These are phyloP conservation scores for Yarrowia deformans DNA, from an alignment of 805 yeast species.

Conservation along the genomic window DNA sequence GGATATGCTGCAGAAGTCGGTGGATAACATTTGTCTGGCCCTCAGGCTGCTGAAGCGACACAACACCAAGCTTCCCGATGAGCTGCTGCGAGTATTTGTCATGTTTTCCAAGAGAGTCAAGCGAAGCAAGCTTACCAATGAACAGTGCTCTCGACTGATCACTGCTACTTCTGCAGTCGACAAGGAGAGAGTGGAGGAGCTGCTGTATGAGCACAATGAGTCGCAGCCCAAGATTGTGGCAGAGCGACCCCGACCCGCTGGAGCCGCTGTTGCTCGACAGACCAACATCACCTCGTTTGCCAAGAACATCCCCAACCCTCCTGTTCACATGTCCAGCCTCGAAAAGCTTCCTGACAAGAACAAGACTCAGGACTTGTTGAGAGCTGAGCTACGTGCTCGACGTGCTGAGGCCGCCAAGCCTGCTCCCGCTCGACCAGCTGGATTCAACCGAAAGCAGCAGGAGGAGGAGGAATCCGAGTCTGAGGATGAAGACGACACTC, in stretches of 20 bases:
- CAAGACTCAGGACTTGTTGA: slow-evolving; percentile 41
- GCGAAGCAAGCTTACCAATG: slow-evolving; percentile 30
- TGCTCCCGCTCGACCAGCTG: slow-evolving; percentile 60
- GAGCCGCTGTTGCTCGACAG: slow-evolving; percentile 1
- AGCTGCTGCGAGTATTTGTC: slow-evolving; percentile 15
- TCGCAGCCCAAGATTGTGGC: slow-evolving; percentile 13
- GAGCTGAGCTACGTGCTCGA: slow-evolving; percentile 34
- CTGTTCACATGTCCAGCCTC: slow-evolving; percentile 30
- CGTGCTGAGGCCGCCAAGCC: slow-evolving; percentile 41
- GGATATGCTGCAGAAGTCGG: slow-evolving; percentile 75
- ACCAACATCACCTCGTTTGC: slow-evolving; percentile 45
- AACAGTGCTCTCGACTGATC: slow-evolving; percentile 34
- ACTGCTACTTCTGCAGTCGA: slow-evolving; percentile 13
- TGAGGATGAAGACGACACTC: slow-evolving; percentile 50
- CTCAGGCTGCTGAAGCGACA: slow-evolving; percentile 55
- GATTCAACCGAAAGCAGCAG: slow-evolving; percentile 51
- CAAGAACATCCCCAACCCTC: slow-evolving; percentile 40
- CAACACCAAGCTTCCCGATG: slow-evolving; percentile 69
- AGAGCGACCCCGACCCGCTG: slow-evolving; percentile 8
- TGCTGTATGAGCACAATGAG: slow-evolving; percentile 25
- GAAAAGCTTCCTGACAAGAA: slow-evolving; percentile 43
- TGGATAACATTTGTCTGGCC: slow-evolving; percentile 58
- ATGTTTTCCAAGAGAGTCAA: slow-evolving; percentile 18
- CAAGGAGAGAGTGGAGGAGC: slow-evolving; percentile 28
- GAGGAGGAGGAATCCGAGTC: slow-evolving; percentile 44